Conservation (phyloP, 1,284 basidiomycete genomes). For the Austroboletus niveus region DNA sequence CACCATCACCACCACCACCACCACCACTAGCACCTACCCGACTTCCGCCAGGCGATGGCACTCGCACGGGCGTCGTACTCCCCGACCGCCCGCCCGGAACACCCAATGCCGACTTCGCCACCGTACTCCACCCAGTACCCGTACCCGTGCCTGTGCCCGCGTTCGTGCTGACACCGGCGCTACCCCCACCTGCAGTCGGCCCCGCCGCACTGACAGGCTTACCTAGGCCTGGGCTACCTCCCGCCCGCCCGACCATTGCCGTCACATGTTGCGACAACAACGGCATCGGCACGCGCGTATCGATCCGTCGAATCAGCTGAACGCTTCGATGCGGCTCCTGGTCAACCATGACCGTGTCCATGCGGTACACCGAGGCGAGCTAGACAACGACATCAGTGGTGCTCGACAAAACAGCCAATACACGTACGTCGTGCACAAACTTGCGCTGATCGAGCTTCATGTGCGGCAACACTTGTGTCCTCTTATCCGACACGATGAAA, state of each 20-base stretch:
- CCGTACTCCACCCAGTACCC: constrained; percentile 16
- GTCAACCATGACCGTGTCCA: constrained; percentile 81
- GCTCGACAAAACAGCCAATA: background rate
- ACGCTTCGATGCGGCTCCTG: constrained; percentile 81
- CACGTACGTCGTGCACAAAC: constrained; percentile 71
- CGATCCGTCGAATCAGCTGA: constrained; percentile 75
- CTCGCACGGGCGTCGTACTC: constrained; percentile 18
- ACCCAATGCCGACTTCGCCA: constrained; percentile 18
- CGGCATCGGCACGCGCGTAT: constrained; percentile 74
- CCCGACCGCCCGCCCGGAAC: constrained; percentile 7
- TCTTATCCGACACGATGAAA: constrained; percentile 68
- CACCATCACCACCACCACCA: background rate
- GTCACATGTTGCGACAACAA: constrained; percentile 51
- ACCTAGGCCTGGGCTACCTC: background rate
- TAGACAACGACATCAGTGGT: constrained; percentile 21
- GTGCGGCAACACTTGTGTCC: constrained; percentile 73
- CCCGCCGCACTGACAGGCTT: no score
- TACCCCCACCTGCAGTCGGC: background rate
- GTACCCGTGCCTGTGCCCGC: background rate
- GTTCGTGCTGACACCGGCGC: no score
- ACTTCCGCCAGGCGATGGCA: constrained; percentile 19
- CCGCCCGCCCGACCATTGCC: constrained; percentile 45
- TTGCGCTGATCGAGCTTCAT: constrained; percentile 78
- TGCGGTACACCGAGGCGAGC: constrained; percentile 76
- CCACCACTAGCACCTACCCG: constrained; percentile 3